Conservation (phyloP, 495 filamentous ascomycete genomes). For the Neurospora africana region DNA sequence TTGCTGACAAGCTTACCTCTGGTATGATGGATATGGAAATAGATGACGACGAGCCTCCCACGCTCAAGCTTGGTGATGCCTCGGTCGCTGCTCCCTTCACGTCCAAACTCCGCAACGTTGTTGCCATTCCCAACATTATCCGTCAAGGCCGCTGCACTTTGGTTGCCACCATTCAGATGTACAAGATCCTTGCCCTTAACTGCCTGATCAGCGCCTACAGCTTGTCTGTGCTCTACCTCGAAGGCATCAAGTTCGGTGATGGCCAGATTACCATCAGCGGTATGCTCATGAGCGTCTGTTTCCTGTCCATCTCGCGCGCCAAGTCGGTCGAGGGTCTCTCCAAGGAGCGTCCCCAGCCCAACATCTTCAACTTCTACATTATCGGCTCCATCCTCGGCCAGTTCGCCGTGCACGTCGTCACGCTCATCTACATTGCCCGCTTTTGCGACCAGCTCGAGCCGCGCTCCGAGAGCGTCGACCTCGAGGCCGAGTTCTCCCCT, state of each 20-base stretch:
- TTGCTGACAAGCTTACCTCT: constrained; percentile 79
- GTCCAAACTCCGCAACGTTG: constrained; percentile 91
- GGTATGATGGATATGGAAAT: constrained; percentile 87
- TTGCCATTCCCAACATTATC: constrained; percentile 97
- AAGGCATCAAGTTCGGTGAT: constrained; percentile 98
- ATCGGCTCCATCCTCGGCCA: constrained; percentile 96
- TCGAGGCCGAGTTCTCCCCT: constrained; percentile 90
- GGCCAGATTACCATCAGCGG: constrained; percentile 97
- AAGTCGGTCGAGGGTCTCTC: constrained; percentile 90
- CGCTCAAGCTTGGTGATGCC: constrained; percentile 94
- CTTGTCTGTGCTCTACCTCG: constrained; percentile 88
- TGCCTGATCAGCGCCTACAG: constrained; percentile 98
- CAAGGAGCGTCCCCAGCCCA: constrained; percentile 94
- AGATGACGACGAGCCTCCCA: constrained; percentile 82
- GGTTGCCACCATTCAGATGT: constrained; percentile 99
- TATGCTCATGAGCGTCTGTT: constrained; percentile 99
- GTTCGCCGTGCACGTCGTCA: constrained; percentile 91
- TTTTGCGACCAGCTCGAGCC: constrained; percentile 77
- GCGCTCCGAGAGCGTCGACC: constrained; percentile 63
- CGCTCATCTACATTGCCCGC: constrained; percentile 85
- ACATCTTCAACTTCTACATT: constrained; percentile 99
- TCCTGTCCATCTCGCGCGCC: constrained; percentile 90
- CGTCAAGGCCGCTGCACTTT: constrained; percentile 94
- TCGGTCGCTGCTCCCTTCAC: constrained; percentile 97
- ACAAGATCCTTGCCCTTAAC: constrained; percentile 98